These are phyloP conservation scores for Helotiales sp. DNA, from an alignment of 2,329 filamentous ascomycete species.

Conservation along the genomic window DNA sequence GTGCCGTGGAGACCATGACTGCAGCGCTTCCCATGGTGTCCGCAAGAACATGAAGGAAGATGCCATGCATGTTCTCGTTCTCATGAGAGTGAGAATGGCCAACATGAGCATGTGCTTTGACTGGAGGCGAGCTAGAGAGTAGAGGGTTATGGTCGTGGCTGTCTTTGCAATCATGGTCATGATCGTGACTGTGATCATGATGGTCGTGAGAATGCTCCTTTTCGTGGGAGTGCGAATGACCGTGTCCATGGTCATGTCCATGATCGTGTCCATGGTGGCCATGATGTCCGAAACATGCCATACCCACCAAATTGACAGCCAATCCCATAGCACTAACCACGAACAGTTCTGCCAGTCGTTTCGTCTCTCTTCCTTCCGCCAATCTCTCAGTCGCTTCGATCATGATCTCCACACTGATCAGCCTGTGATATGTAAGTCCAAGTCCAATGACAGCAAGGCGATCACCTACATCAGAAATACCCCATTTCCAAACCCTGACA, in stretches of 20 bases:
- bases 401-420: slow-evolving; percentile 94
- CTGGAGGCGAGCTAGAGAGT: slow-evolving; percentile 23
- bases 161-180: slow-evolving; percentile 41
- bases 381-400: slow-evolving; percentile 92
- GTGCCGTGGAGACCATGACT: slow-evolving; percentile 87
- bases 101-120: slow-evolving; percentile 39
- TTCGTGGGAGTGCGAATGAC: slow-evolving; percentile 26
- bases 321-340: slow-evolving; percentile 87
- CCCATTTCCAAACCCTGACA: slow-evolving; percentile 96
- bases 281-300: slow-evolving; percentile 56
- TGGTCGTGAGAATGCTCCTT: slow-evolving; percentile 28
- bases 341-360: slow-evolving; percentile 83
- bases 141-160: slow-evolving; percentile 24
- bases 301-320: slow-evolving; percentile 88
- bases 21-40: slow-evolving; percentile 94
- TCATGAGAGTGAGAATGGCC: slow-evolving; percentile 64
- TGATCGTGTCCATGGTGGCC: slow-evolving; percentile 48
- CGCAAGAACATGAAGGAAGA: slow-evolving; percentile 93
- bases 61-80: slow-evolving; percentile 98
- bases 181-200: slow-evolving; percentile 41
- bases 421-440: slow-evolving; percentile 53
- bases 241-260: slow-evolving; percentile 44
- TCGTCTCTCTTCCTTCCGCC: slow-evolving; percentile 81
- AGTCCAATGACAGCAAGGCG: background rate
- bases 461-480: slow-evolving; percentile 81